phyloP scores from a whole-genome alignment of 2,329 filamentous ascomycete species.

The Shiraia bambusicola region DNA sequence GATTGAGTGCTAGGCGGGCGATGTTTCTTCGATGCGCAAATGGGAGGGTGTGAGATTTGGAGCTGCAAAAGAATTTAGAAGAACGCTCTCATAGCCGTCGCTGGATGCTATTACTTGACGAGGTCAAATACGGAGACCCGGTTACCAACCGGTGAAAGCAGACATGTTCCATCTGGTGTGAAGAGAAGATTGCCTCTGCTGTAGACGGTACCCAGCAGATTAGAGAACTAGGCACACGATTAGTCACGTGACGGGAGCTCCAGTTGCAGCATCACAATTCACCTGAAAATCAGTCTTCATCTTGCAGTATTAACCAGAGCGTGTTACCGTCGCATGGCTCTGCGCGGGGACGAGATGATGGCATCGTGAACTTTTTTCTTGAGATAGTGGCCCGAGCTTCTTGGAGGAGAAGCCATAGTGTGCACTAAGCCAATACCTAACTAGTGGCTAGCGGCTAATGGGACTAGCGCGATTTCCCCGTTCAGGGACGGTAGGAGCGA shows the following conservation, averaged over 20 bases:
- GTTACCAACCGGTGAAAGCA: slow-evolving; percentile 96
- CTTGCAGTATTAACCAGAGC: slow-evolving; percentile 22
- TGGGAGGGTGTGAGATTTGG: slow-evolving; percentile 82
- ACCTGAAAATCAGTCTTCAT: slow-evolving; percentile 99
- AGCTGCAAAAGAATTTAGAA: slow-evolving; percentile 53
- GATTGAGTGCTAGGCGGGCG: slow-evolving; percentile 80
- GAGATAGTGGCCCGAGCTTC: slow-evolving; percentile 28
- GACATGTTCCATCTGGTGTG: slow-evolving; percentile 91
- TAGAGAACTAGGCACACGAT: slow-evolving; percentile 77
- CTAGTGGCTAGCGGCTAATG: too few species aligned
- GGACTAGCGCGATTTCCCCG: slow-evolving; percentile 37
- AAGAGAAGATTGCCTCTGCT: slow-evolving; percentile 96
- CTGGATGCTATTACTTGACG: slow-evolving; percentile 70
- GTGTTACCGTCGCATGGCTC: slow-evolving; percentile 19
- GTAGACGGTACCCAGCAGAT: slow-evolving; percentile 96
- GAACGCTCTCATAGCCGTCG: not conserved
- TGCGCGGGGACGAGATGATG: slow-evolving; percentile 19
- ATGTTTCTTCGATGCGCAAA: slow-evolving; percentile 97
- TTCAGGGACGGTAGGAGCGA: slow-evolving; percentile 39
- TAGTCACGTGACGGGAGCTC: slow-evolving; percentile 15
- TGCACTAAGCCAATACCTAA: slow-evolving; percentile 4
- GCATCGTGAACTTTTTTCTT: slow-evolving; percentile 42
- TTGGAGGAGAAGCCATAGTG: slow-evolving; percentile 17
- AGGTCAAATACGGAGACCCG: slow-evolving; percentile 94
- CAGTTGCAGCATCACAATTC: slow-evolving; percentile 14